Evolutionary conservation across 176 grass and related monocot genomes (phyloP).

Genomic region (Avena atlantica): DNA sequence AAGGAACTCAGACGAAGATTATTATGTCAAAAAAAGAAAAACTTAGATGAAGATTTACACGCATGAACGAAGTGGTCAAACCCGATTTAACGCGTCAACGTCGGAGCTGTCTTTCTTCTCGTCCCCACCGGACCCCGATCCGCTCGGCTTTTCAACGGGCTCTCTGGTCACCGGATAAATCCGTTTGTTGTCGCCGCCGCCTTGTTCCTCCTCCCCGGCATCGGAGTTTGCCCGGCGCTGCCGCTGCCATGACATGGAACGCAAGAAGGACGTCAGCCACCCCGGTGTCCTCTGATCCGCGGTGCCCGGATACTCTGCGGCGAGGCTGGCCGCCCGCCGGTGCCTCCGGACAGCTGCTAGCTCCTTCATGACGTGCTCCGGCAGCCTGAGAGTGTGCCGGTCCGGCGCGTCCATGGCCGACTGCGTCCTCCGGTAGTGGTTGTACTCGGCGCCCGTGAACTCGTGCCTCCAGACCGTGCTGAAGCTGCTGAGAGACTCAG

Average conservation of each 20-base stretch:
- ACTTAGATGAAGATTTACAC: not conserved
- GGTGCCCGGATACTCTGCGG: slow-evolving; percentile 48
- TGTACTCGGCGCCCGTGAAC: slow-evolving; percentile 5
- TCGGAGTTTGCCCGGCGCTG: slow-evolving; percentile 37
- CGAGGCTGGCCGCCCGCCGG: slow-evolving; percentile 59
- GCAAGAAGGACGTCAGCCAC: slow-evolving; percentile 52
- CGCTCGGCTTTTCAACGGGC: not conserved
- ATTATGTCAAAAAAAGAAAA: no score
- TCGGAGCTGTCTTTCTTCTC: slow-evolving; percentile 31
- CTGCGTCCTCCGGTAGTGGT: slow-evolving; percentile 53
- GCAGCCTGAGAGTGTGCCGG: slow-evolving; percentile 69
- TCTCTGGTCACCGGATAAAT: slow-evolving; percentile 47
- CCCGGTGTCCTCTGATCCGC: slow-evolving; percentile 45
- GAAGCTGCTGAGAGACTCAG: slow-evolving; percentile 48
- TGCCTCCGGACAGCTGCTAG: slow-evolving; percentile 57
- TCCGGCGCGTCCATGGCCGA: slow-evolving; percentile 52
- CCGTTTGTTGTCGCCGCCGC: slow-evolving; percentile 46
- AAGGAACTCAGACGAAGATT: slow-evolving; percentile 10
- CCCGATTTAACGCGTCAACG: slow-evolving; percentile 52
- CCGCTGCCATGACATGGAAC: slow-evolving; percentile 59
- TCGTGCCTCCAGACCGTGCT: slow-evolving; percentile 5
- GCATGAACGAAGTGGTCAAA: slow-evolving; percentile 41
- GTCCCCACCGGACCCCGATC: slow-evolving; percentile 6
- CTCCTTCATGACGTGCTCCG: slow-evolving; percentile 70
- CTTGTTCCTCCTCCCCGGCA: slow-evolving; percentile 13